Base-by-base conservation (phyloP, 371 early-diverging fungal species). In the Fennellomyces sp. region DNA sequence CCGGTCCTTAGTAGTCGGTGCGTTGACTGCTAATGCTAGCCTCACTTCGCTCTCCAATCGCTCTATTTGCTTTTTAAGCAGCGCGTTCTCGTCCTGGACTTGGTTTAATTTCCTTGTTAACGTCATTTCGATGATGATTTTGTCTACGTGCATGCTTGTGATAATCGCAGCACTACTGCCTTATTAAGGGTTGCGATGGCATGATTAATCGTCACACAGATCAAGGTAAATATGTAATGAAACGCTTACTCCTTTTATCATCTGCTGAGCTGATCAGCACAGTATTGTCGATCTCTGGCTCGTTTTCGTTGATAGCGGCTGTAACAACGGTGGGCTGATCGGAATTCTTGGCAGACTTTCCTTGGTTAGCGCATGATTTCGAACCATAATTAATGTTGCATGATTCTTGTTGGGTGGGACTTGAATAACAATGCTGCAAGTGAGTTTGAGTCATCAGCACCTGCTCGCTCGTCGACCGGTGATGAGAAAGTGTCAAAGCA, bases 41-140 rank as follows among this genome's bases (percentile, higher is more conserved):
- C 30, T 52, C 28, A 41, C n/a, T 21, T 52, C 29, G 11, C 23
- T 12, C 13, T 38, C 39, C 26, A 48, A 29, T 2, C 27, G 19
- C 12, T 35, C 28, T 26, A 52, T 61, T 15, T 25, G 52, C 25
- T 29, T 17, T 13, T 51, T 52, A 5, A 51, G 27, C 10, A 23
- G 26, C 21, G 36, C 12, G 33, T 36, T 52, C 12, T 41, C 50
- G 7, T 41, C 31, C 33, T 42, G 13, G 19, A 25, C 29, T 7
- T 42, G 30, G 13, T 45, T 28, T 21, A 57, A 17, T 27, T 17
- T 21, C 7, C n/a, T 15, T 5, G 25, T 45, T n/a, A 57, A 25
- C 13, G 23, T 17, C 58, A 57, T 57, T 31, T 57, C 58, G 4
- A 30, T n/a, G 17, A 57, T 48, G 6, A 27, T 51, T 29, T 51